Evolutionary conservation across 768 basidiomycete genomes (phyloP), one percentile per base, ranked within the genome.

Genomic region (Clitopilus hobsonii): DNA sequence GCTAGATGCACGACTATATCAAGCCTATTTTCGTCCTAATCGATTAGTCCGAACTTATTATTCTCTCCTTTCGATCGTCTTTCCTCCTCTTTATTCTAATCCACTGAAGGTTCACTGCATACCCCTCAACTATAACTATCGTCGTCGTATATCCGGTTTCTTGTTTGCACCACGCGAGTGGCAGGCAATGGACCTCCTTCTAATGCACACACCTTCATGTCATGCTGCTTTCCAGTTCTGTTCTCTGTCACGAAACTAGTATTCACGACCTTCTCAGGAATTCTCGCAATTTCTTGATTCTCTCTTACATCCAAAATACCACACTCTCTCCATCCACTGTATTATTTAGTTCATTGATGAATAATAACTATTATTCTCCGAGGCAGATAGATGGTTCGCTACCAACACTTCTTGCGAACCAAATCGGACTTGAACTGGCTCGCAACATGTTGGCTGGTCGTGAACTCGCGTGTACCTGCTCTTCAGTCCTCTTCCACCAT

Each of bases 331-430:
- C 41, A 18, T 36, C 47, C 60, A 59, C 54, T 72, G 69, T 72
- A 69, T 64, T 68, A 66, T 65, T 58, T 69, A 69, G 63, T 58
- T 61, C 61, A 54, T 62, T 58, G 56, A 54, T 62, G 57, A 55
- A 56, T 67, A 69, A 67, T 68, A 60, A 60, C 62, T 56, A 61
- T 57, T 53, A 51, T 36, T 58, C 53, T 18, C 22, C 18, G 14
- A 20, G 16, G n/a, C 18, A 3, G 13, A 36, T 11, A n/a, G 32
- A n/a, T n/a, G 13, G 32, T 36, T 36, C 13, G 32, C 14, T 30
- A 30, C 14, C 14, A 14, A 30, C 32, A 36, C 3, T 10, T 36
- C n/a, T 4, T 11, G 13, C 8, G 13, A 11, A 36, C 13, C n/a
- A 11, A 10, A 36, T 4, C 13, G n/a, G 13, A 14, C 32, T 36